Evolutionary conservation across 164 flowering plant genomes (phyloP), one percentile per base, ranked within the genome.

Genomic region (Liquidambar formosana): DNA sequence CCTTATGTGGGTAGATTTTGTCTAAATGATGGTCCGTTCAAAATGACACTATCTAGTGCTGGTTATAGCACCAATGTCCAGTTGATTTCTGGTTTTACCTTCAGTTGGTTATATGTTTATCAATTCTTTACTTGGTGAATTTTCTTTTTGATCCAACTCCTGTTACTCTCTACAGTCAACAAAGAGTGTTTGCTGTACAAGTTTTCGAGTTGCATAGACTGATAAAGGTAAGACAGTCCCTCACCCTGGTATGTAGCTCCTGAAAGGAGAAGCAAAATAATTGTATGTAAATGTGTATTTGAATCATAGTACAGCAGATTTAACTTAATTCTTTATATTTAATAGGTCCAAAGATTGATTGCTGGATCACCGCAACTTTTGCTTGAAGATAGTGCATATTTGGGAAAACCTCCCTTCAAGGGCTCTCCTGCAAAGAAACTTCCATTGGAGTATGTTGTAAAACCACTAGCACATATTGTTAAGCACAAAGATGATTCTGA

Each of bases 161-260:
- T 71, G 59, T 76, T 78, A 48, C 71, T 76, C 26, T 71, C 73
- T 82, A 61, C 97, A 95, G 99, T 73, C 97, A 95, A 69, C 99
- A 95, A 75, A 88, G 92, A 82, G 83, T 84, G 62, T 92, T 95
- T 82, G 87, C 92, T 12, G 85, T 84, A 28, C 99, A 95, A 92
- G 87, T 95, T n/a, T 95, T 95, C 63, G 99, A 95, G 88, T 83
- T 95, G 86, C 99, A 95, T 71, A 85, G 99, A 73, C 75, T 95
- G 71, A 82, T 93, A 64, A 88, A 92, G 93, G 99, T 92, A 78
- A 78, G 74, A 33, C 28, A 21, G 11, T 61, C 38, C 60, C 33
- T 63, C 18, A 22, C 56, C 27, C 23, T 43, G 11, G 27, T 51
- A 21, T 51, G 25, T 46, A 38, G 70, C 64, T 67, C 64, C 16